Evolutionary conservation across 345 rosid genomes (phyloP).

Genomic region (Microthlaspi erraticum): DNA sequence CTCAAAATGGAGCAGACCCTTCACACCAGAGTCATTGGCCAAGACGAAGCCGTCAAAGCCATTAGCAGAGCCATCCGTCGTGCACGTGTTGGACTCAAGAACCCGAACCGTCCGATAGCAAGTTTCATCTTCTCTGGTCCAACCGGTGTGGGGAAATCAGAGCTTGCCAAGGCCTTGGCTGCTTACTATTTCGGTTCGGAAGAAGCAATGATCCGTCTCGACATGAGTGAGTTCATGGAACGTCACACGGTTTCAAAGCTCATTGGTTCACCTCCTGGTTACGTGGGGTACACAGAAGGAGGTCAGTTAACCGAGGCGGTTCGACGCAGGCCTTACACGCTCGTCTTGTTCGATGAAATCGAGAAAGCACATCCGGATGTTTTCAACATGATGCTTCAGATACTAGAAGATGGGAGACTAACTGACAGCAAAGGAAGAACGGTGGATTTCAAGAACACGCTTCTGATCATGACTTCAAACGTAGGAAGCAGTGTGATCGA

Average conservation of each 20-base stretch:
- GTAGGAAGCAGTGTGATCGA: slow-evolving; percentile 97
- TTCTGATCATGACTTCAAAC: slow-evolving; percentile 95
- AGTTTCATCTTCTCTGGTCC: slow-evolving; percentile 99
- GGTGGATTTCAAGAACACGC: slow-evolving; percentile 96
- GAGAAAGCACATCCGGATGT: slow-evolving; percentile 99
- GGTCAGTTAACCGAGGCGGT: slow-evolving; percentile 98
- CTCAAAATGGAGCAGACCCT: slow-evolving; percentile 96
- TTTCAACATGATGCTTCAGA: slow-evolving; percentile 99
- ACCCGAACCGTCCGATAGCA: slow-evolving; percentile 93
- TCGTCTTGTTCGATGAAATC: slow-evolving; percentile 92
- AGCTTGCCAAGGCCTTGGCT: slow-evolving; percentile 93
- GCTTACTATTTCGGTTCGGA: slow-evolving; percentile 97
- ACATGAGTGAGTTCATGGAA: slow-evolving; percentile 99
- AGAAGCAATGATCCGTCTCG: slow-evolving; percentile 97
- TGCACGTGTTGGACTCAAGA: slow-evolving; percentile 98
- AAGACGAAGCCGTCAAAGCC: slow-evolving; percentile 97
- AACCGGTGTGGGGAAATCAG: slow-evolving; percentile 99
- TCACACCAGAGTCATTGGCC: slow-evolving; percentile 91
- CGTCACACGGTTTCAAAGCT: slow-evolving; percentile 97
- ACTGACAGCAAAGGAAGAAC: slow-evolving; percentile 99
- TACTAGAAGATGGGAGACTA: slow-evolving; percentile 95
- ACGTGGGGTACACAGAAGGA: slow-evolving; percentile 97
- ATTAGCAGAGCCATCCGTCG: slow-evolving; percentile 96
- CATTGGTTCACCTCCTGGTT: slow-evolving; percentile 98
- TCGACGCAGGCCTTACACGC: slow-evolving; percentile 90